phyloP scores from a whole-genome alignment of 371 early-diverging fungal species.

The Homolaphlyctis polyrhiza region DNA sequence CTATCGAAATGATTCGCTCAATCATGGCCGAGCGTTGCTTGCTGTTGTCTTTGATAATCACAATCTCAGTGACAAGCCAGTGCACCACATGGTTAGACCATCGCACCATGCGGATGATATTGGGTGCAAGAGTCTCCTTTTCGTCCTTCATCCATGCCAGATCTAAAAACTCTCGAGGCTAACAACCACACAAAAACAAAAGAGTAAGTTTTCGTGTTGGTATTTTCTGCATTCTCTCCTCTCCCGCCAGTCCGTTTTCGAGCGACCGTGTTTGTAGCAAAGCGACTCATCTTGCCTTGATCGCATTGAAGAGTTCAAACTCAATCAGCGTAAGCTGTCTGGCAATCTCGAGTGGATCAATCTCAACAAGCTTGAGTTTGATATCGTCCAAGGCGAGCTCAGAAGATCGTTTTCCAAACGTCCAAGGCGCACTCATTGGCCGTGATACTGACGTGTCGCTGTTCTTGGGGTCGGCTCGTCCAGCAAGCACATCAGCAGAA shows the following conservation, averaged over 20 bases:
- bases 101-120: slow-evolving; percentile 43
- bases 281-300: slow-evolving; percentile 38
- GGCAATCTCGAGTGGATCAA: slow-evolving; percentile 89
- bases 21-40: slow-evolving; percentile 31
- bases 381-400: slow-evolving; percentile 9
- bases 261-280: no score
- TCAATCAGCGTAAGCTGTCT: slow-evolving; percentile 83
- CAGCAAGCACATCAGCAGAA: slow-evolving; percentile 6
- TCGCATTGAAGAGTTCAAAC: slow-evolving; percentile 41
- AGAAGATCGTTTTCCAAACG: slow-evolving; percentile 2
- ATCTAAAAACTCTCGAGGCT: slow-evolving; percentile 46
- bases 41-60: slow-evolving; percentile 30
- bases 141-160: slow-evolving; percentile 52
- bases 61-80: slow-evolving; percentile 51
- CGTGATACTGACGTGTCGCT: background rate
- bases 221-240: background rate
- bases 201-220: background rate
- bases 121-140: slow-evolving; percentile 45
- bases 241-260: no score
- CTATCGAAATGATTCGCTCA: slow-evolving; percentile 24
- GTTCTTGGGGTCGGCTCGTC: background rate
- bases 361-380: slow-evolving; percentile 61
- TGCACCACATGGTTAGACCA: slow-evolving; percentile 54
- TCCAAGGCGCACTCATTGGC: slow-evolving; percentile 3
- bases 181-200: no score